phyloP scores from a whole-genome alignment of 139 green algal species.

The Bryopsis sp. region DNA sequence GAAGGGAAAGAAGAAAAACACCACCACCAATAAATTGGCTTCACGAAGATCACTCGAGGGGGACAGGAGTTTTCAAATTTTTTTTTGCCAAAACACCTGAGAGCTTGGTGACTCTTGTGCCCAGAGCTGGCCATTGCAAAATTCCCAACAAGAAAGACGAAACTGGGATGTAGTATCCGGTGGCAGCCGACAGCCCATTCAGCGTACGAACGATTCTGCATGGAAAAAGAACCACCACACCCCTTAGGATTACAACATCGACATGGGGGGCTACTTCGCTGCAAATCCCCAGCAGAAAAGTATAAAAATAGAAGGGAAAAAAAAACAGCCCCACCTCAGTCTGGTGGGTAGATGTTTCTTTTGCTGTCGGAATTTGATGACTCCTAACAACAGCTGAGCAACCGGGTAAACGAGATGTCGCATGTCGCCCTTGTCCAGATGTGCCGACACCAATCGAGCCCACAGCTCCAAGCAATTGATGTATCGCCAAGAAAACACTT shows the following conservation, averaged over 20 bases:
- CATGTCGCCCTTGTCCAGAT: not conserved
- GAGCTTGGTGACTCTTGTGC: not conserved
- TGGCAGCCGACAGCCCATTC: not conserved
- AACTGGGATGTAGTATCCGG: constrained; percentile 1
- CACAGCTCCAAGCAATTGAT: not conserved
- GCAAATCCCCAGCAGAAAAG: too few species aligned
- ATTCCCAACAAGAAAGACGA: constrained; percentile 1
- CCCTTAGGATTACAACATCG: too few species aligned
- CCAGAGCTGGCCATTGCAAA: not conserved
- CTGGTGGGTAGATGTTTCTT: not conserved
- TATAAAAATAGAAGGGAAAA: too few species aligned
- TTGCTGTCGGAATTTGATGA: not conserved
- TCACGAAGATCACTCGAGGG: too few species aligned
- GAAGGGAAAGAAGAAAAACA: too few species aligned
- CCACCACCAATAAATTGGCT: too few species aligned
- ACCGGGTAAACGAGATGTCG: constrained; percentile 1
- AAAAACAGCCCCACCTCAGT: not conserved
- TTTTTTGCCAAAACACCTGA: too few species aligned
- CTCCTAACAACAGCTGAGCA: not conserved
- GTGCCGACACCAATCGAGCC: not conserved
- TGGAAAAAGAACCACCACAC: not conserved
- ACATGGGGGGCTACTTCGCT: too few species aligned
- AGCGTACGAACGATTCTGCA: not conserved
- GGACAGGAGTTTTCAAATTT: too few species aligned
- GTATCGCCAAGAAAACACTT: constrained; percentile 6